Percentiles rank a stretch among this genome's conserved stretches.
These are phyloP conservation scores for Phytophthora hibernalis DNA, from an alignment of 352 stramenopile species.

Conservation along the genomic window DNA sequence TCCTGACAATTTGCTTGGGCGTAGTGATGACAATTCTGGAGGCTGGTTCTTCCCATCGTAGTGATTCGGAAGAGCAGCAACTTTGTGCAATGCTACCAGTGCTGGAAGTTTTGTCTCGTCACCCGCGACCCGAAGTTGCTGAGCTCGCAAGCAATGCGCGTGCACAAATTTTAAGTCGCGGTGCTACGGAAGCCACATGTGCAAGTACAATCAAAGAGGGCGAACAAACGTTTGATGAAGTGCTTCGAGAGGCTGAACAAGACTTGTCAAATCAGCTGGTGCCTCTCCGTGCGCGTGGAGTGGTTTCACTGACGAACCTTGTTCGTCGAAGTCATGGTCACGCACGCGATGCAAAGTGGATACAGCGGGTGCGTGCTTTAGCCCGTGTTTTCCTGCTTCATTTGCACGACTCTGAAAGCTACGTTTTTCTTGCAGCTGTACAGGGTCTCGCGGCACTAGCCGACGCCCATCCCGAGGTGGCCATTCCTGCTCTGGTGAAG, in stretches of 20 bases:
- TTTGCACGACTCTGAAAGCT: slow-evolving; percentile 78
- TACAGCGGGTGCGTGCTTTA: slow-evolving; percentile 54
- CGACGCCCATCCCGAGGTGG: slow-evolving; percentile 65
- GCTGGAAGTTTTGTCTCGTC: slow-evolving; percentile 61
- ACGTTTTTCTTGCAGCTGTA: slow-evolving; percentile 85
- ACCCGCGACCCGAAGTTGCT: slow-evolving; percentile 66
- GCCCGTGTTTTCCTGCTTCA: slow-evolving; percentile 68
- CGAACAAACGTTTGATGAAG: slow-evolving; percentile 63
- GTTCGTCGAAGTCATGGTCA: slow-evolving; percentile 66
- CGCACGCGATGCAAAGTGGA: slow-evolving; percentile 52
- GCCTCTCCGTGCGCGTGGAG: slow-evolving; percentile 73
- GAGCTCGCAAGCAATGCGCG: slow-evolving; percentile 74
- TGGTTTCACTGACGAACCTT: slow-evolving; percentile 81
- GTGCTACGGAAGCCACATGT: slow-evolving; percentile 1
- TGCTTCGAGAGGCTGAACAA: slow-evolving; percentile 55
- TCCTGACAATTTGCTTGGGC: slow-evolving; percentile 81
- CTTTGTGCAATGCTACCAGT: slow-evolving; percentile 70
- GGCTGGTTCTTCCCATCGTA: slow-evolving; percentile 56
- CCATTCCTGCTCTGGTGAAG: slow-evolving; percentile 72
- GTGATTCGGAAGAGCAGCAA: slow-evolving; percentile 59
- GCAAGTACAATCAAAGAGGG: background rate
- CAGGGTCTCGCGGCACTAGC: slow-evolving; percentile 72
- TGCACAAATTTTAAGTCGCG: slow-evolving; percentile 69
- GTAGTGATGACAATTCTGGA: slow-evolving; percentile 85
- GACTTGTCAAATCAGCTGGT: slow-evolving; percentile 74